Evolutionary conservation across 306 rosid genomes (phyloP).

Genomic region (Abrus precatorius): DNA sequence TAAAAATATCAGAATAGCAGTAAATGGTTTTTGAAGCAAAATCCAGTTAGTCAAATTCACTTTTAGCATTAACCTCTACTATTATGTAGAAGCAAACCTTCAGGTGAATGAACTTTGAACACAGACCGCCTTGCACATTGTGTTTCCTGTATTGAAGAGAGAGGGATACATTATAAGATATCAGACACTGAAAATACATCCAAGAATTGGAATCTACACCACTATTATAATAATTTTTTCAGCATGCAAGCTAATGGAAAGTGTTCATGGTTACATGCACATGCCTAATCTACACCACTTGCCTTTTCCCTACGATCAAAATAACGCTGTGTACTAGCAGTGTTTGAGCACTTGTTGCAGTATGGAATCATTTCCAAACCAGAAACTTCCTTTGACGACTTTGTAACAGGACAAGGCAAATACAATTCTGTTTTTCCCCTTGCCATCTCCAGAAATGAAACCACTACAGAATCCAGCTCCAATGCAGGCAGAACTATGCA

Average conservation of each 20-base stretch:
- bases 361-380: not conserved
- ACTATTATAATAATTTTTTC: not conserved
- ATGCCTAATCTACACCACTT: conserved; percentile 39
- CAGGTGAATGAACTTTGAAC: conserved; percentile 38
- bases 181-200: conserved; percentile 42
- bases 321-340: conserved; percentile 31
- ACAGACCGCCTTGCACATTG: conserved; percentile 38
- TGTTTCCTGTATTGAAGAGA: conserved; percentile 52
- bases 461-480: conserved; percentile 55
- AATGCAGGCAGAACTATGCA: conserved; percentile 58
- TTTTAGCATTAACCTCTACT: conserved; percentile 31
- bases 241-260: conserved; percentile 14
- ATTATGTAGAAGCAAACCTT: conserved; percentile 42
- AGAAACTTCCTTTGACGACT: conserved; percentile 29
- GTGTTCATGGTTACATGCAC: conserved; percentile 17
- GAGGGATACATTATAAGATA: conserved; percentile 13
- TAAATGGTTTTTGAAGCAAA: not conserved
- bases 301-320: conserved; percentile 53
- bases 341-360: conserved; percentile 15
- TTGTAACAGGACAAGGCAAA: conserved; percentile 10
- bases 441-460: conserved; percentile 57
- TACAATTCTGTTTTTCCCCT: conserved; percentile 48
- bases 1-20: conserved; percentile 6
- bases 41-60: not conserved
- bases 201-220: conserved; percentile 20